Evolutionary conservation across 257 asterid genomes (phyloP).

Genomic region (Misopates orontium): DNA sequence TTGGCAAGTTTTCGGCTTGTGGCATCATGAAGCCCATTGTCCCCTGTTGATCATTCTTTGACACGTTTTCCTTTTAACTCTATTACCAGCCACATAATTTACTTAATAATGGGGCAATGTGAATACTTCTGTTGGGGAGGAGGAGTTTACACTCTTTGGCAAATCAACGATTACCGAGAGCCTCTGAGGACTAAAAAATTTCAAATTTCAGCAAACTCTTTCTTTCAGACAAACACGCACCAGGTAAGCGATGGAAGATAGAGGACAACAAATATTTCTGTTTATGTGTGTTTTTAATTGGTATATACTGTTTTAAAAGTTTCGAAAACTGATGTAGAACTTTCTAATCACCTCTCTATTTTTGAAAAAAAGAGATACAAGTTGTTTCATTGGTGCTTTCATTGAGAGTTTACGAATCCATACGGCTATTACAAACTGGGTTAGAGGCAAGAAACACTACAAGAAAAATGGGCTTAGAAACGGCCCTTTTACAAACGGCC

Average conservation of each 20-base stretch:
- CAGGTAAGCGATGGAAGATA: conserved; percentile 55
- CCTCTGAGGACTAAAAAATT: conserved; percentile 76
- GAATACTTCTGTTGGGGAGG: conserved; percentile 85
- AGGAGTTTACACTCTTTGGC: conserved; percentile 74
- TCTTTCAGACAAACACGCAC: conserved; percentile 92
- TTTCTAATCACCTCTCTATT: no score
- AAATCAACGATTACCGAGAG: conserved; percentile 79
- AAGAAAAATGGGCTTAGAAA: no score
- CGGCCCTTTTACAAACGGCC: no score
- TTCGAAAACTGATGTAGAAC: conserved; percentile 1
- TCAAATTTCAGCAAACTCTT: conserved; percentile 95
- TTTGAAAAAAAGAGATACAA: no score
- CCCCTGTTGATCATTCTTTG: conserved; percentile 45
- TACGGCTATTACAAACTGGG: no score
- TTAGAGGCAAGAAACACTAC: no score
- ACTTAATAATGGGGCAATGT: conserved; percentile 73
- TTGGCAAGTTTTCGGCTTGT: conserved; percentile 65
- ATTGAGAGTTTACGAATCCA: no score
- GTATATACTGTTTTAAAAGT: not conserved
- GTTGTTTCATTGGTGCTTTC: no score
- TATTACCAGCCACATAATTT: conserved; percentile 2
- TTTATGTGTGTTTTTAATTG: conserved; percentile 6
- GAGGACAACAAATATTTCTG: not conserved
- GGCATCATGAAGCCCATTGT: conserved; percentile 79
- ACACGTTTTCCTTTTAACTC: conserved; percentile 3